Evolutionary conservation across 2,329 filamentous ascomycete genomes (phyloP), one percentile per base, ranked within the genome.

Genomic region (Beauveria sp.): DNA sequence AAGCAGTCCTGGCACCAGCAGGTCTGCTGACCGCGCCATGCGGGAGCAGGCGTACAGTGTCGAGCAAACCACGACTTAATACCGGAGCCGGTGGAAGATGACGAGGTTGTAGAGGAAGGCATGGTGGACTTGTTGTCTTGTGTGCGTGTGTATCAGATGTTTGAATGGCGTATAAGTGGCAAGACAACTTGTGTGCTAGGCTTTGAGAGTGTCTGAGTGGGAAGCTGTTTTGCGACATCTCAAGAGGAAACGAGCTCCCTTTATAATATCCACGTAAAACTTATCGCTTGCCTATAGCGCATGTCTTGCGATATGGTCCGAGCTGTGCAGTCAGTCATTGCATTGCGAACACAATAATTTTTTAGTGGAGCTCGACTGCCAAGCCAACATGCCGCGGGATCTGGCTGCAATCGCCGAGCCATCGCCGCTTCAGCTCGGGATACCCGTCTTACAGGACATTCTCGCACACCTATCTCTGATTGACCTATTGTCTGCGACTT

Each of bases 21-120:
- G 22, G 69, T 64, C 4, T 73, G 67, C 40, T 67, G 67, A 63
- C 66, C 66, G 67, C 69, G 71, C 66, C 74, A 67, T 51, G 75
- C 74, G 2, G 75, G 75, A 20, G 73, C 72, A 60, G 75, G 73
- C 53, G 74, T 68, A 64, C 73, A 76, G 70, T 77, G 75, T 64
- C 74, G 74, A 54, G 73, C 71, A 63, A 76, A 76, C 75, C 75
- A 77, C 55, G 70, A 71, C 51, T 65, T 68, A 56, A 67, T 63
- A 40, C 38, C 28, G 40, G 58, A 59, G 12, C 20, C 16, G 28
- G 54, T 53, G 73, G 52, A 52, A 68, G 66, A 58, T 61, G 50
- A 52, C 22, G 58, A 60, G 3, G 49, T 46, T 10, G 22, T 14
- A 73, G 53, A 56, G 67, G 53, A 45, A 56, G 52, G 8, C 45